Evolutionary conservation across 176 grass and related monocot genomes (phyloP).

Genomic region (Panicum miliaceum): DNA sequence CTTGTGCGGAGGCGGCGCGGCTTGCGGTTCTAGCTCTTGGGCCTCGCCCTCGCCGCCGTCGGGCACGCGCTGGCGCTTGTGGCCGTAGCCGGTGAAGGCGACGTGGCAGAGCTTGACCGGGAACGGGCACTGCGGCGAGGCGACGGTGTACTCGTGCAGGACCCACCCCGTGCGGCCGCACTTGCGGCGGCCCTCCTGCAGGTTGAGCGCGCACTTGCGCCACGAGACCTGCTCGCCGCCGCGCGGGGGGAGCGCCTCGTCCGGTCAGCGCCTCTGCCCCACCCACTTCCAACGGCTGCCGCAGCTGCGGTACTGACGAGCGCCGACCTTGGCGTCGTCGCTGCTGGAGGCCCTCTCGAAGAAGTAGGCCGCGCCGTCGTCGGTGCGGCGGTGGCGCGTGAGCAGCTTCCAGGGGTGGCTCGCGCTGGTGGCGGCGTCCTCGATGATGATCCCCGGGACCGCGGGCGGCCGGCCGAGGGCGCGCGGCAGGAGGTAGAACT

Average conservation of each 20-base stretch:
- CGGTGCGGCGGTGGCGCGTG: not conserved
- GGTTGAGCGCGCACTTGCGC: conserved; percentile 28
- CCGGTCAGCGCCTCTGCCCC: not conserved
- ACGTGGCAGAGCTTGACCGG: conserved; percentile 23
- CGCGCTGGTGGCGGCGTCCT: not conserved
- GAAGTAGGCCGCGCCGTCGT: conserved; percentile 29
- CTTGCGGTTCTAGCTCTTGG: not conserved
- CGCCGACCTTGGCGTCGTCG: too few species aligned
- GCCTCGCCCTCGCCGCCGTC: not conserved
- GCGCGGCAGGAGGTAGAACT: not conserved
- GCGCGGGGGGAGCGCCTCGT: not conserved
- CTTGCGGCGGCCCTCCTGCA: not conserved
- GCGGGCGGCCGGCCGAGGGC: not conserved
- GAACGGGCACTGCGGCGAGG: not conserved
- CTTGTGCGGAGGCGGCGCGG: not conserved
- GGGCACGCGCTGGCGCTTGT: conserved; percentile 16
- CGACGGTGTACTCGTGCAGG: conserved; percentile 47
- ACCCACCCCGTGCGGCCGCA: conserved; percentile 39
- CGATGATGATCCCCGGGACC: not conserved
- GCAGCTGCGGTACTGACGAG: not conserved
- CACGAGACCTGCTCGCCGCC: conserved; percentile 10
- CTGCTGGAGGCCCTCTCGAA: not conserved
- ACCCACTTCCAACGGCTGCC: not conserved
- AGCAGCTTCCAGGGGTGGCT: conserved; percentile 35
- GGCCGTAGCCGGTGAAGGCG: not conserved